phyloP scores from a whole-genome alignment of 176 grass and related monocot species.

The Oryza glaberrima region DNA sequence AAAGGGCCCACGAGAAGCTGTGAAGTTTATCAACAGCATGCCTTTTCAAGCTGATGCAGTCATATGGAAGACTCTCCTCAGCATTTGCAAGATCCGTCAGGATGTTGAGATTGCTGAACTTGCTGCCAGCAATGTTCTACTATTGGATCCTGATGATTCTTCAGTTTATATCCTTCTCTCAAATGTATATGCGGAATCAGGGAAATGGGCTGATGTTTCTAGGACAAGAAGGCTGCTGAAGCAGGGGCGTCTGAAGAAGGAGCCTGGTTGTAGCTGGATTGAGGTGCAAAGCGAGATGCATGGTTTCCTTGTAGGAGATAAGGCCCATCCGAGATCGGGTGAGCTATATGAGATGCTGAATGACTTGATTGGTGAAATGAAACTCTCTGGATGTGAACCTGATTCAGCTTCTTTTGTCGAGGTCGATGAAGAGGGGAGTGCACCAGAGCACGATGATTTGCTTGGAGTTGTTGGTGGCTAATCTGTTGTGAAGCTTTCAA shows the following conservation, averaged over 20 bases:
- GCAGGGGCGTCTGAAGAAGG: slow-evolving; percentile 71
- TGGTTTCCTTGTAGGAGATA: slow-evolving; percentile 75
- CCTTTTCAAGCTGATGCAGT: slow-evolving; percentile 75
- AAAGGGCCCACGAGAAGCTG: slow-evolving; percentile 66
- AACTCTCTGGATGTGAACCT: slow-evolving; percentile 56
- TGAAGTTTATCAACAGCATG: slow-evolving; percentile 69
- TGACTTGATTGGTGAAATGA: slow-evolving; percentile 80
- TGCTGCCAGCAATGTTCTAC: slow-evolving; percentile 62
- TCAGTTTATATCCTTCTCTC: slow-evolving; percentile 75
- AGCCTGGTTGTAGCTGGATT: slow-evolving; percentile 93
- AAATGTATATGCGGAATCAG: slow-evolving; percentile 69
- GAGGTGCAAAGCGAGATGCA: slow-evolving; percentile 76
- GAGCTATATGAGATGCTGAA: slow-evolving; percentile 73
- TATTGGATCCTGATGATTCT: slow-evolving; percentile 69
- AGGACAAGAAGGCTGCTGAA: slow-evolving; percentile 73
- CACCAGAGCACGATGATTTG: slow-evolving; percentile 40
- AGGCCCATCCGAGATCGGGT: slow-evolving; percentile 55
- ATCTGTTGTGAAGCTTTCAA: slow-evolving; percentile 18
- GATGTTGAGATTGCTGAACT: slow-evolving; percentile 77
- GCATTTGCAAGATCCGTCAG: slow-evolving; percentile 66
- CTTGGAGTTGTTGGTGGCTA: slow-evolving; percentile 27
- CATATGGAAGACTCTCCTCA: slow-evolving; percentile 79
- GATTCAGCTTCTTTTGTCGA: slow-evolving; percentile 42
- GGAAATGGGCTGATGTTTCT: slow-evolving; percentile 72
- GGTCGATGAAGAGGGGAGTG: slow-evolving; percentile 45